These are phyloP conservation scores for Holtermanniella nyarrowii DNA, from an alignment of 768 basidiomycete genomes.

Conservation along the genomic window DNA sequence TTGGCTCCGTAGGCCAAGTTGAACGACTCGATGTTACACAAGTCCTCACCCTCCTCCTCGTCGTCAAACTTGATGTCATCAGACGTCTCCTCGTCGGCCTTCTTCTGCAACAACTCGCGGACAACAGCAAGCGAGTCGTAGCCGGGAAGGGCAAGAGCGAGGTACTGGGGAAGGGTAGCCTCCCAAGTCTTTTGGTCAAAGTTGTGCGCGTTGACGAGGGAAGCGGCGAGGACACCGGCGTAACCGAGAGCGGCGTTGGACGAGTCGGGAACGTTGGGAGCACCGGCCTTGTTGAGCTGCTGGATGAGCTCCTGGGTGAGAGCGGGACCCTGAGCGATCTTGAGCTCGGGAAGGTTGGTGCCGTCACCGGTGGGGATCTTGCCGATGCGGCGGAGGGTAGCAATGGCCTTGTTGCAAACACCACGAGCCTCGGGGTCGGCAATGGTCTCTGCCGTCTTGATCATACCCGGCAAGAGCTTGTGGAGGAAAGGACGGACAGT, in stretches of 20 bases:
- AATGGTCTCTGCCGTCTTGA: slow-evolving; percentile 89
- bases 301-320: slow-evolving; percentile 57
- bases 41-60: slow-evolving; percentile 95
- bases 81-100: slow-evolving; percentile 64
- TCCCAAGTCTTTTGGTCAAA: slow-evolving; percentile 86
- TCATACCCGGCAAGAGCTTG: slow-evolving; percentile 83
- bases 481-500: slow-evolving; percentile 96
- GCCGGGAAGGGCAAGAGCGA: slow-evolving; percentile 55
- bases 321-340: slow-evolving; percentile 59
- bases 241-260: slow-evolving; percentile 57
- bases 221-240: slow-evolving; percentile 67
- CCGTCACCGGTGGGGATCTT: slow-evolving; percentile 79
- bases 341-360: slow-evolving; percentile 78
- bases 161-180: slow-evolving; percentile 57
- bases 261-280: slow-evolving; percentile 49
- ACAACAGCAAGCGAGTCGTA: slow-evolving; percentile 60
- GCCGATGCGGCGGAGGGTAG: slow-evolving; percentile 89
- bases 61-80: slow-evolving; percentile 59
- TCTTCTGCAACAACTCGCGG: slow-evolving; percentile 81
- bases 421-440: slow-evolving; percentile 97
- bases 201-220: slow-evolving; percentile 80
- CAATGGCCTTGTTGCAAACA: slow-evolving; percentile 81
- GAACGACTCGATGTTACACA: slow-evolving; percentile 93
- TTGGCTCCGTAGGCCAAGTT: slow-evolving; percentile 98
- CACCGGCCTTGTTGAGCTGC: slow-evolving; percentile 77